phyloP scores from a whole-genome alignment of 371 early-diverging fungal genomes.

The Apophysomyces trapeziformis region DNA sequence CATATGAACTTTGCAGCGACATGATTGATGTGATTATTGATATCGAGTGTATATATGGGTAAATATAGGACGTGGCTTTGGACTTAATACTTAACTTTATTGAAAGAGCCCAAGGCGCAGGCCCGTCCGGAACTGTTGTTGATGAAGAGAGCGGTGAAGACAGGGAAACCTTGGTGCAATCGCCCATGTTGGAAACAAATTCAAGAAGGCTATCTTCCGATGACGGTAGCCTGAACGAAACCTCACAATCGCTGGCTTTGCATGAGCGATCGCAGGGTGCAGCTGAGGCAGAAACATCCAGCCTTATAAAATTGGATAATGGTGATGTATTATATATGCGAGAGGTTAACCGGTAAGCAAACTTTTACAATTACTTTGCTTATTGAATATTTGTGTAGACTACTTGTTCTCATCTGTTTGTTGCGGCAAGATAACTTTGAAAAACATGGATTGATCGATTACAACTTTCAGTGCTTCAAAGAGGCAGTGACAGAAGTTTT shows the following conservation, averaged over 20 bases:
- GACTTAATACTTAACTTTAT: not conserved
- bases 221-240: not conserved
- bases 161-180: constrained; percentile 13
- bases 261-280: constrained; percentile 2
- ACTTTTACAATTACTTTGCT: not conserved
- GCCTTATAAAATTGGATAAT: constrained; percentile 79
- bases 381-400: constrained; percentile 35
- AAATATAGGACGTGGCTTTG: constrained; percentile 18
- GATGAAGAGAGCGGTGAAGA: constrained; percentile 21
- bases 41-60: constrained; percentile 81
- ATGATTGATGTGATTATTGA: constrained; percentile 95
- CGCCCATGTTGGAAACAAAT: constrained; percentile 8
- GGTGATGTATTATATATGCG: constrained; percentile 85
- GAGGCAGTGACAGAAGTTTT: constrained; percentile 74
- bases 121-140: constrained; percentile 10
- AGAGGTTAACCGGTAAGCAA: constrained; percentile 71
- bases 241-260: not conserved
- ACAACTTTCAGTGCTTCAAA: constrained; percentile 85
- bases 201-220: constrained; percentile 7
- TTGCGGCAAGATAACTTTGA: constrained; percentile 87
- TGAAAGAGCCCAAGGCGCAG: constrained; percentile 12
- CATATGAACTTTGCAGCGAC: constrained; percentile 91
- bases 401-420: constrained; percentile 81
- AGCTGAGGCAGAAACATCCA: constrained; percentile 49
- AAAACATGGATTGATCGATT: constrained; percentile 88